Base-by-base conservation (phyloP, 352 stramenopile species). In the Globisporangium spinosum region DNA sequence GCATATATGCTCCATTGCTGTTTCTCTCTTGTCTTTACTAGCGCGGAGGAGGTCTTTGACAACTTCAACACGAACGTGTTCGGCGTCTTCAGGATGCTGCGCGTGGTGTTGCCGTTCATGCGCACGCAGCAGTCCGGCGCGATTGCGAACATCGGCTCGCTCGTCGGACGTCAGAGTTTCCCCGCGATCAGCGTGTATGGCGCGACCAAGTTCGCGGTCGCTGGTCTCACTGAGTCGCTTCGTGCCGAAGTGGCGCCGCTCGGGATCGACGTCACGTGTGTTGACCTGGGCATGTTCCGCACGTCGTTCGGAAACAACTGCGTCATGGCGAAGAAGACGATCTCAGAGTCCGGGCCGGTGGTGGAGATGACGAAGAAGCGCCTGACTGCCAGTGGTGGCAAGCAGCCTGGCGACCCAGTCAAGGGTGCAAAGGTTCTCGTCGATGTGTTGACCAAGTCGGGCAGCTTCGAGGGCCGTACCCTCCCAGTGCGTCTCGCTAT, bases 41-140 rank as follows among this genome's bases (percentile, higher is more conserved):
- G 69, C 23, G 69, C 72, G 12, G 58, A 81, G 40, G 77, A 83
- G 40, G 65, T 85, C 32, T 61, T 71, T 20, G 71, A 70, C 20
- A 59, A 75, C 57, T 85, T 75, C 73, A 73, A 79, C 66, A 82
- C 77, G 34, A 82, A 85, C 45, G 73, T 85, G 6, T 86, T 83
- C 34, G 78, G 78, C 29, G 69, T 79, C 66, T 58, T 78, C 58
- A 64, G 63, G 4, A 61, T 80, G 43, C 23, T 77, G 32, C 73
- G 76, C 25, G 73, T 62, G 7, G 73, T 81, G 34, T 66, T 85
- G 58, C 74, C 78, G 2, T 69, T 74, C 59, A 81, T 85, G 77
- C 77, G 77, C 6, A 60, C 65, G 34, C 70, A 80, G 23, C 47
- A 65, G 17, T 65, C 67, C 17, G 78, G 78, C 8, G 53, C 77